Base-by-base conservation (phyloP, 352 stramenopile genomes). In the Globisporangium cystogenes region DNA sequence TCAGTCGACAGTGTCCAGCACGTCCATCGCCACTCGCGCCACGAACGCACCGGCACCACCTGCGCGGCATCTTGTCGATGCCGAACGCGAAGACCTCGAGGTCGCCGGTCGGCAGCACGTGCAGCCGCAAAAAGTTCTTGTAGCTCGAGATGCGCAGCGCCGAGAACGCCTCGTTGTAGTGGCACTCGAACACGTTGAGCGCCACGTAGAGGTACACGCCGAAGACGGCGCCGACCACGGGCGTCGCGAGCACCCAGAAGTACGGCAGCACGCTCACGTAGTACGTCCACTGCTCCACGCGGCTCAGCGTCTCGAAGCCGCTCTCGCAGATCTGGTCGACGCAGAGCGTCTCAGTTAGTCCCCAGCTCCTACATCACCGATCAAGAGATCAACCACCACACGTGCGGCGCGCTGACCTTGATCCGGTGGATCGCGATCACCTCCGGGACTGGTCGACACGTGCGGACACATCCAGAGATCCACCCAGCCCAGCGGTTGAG, bases 121-220 rank as follows among this genome's bases (percentile, higher is more conserved):
- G 84, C 12, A 96, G 64, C 2, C 85, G 82, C 52, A 94, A 48
- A 47, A 96, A 93, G 64, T 92, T 93, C 65, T 96, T 96, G 79
- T 91, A 96, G 57, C 84, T 93, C 21, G 82, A 76, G 47, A 93
- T 91, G 33, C 83, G 84, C 49, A 96, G 68, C 26, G 86, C 82
- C 24, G 82, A 93, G 44, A 95, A 96, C 11, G 86, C 84, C 52
- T 96, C 86, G 62, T 96, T 95, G 75, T 93, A 96, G 68, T 96
- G 86, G 48, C 79, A 79, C 16, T 74, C 70, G 48, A 95, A 89
- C 14, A 92, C 69, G 51, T 93, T 95, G 62, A 96, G 71, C 45
- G 82, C 70, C 44, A 93, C 58, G 62, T 93, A 96, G 21, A 96
- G 59, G 59, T 96, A 96, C 37, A 74, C 61, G 41, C 85, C 84